Conservation (phyloP, 371 early-diverging fungal species). For the Mortierella sp. region DNA sequence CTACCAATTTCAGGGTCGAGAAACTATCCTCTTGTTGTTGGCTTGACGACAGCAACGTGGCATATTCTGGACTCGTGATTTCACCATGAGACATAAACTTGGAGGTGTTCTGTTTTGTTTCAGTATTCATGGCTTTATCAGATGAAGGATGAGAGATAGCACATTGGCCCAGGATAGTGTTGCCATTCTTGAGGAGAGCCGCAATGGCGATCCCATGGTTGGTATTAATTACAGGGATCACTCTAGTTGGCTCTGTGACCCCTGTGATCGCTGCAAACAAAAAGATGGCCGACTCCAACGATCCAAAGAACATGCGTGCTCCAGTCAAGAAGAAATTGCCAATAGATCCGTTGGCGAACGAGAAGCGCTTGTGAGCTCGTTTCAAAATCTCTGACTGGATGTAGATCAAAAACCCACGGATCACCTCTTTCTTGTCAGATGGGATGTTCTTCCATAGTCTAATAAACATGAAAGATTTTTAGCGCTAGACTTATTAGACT, state of each 20-base stretch:
- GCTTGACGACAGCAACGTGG: conserved; percentile 33
- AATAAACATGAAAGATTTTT: not conserved
- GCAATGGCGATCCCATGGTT: conserved; percentile 72
- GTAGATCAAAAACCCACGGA: conserved; percentile 76
- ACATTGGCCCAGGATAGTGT: conserved; percentile 71
- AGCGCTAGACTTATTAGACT: not conserved
- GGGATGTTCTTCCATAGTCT: conserved; percentile 72
- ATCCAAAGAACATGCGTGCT: conserved; percentile 76
- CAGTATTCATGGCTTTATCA: conserved; percentile 26
- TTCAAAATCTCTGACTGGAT: conserved; percentile 78
- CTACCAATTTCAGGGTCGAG: conserved; percentile 42
- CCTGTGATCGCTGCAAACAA: conserved; percentile 73
- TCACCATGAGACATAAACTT: conserved; percentile 28
- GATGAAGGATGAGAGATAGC: conserved; percentile 76
- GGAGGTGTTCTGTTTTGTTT: conserved; percentile 17
- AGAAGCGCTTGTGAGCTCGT: conserved; percentile 73
- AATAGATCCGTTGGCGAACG: conserved; percentile 79
- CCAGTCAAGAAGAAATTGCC: conserved; percentile 85
- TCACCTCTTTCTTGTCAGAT: conserved; percentile 72
- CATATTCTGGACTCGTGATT: conserved; percentile 33
- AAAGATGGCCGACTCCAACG: conserved; percentile 77
- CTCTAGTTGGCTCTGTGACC: conserved; percentile 66
- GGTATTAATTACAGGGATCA: conserved; percentile 74
- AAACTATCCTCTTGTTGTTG: conserved; percentile 46
- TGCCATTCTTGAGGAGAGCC: conserved; percentile 68